Base-by-base conservation (phyloP, 169 alveolate genomes). In the Plasmodium vinckei region DNA sequence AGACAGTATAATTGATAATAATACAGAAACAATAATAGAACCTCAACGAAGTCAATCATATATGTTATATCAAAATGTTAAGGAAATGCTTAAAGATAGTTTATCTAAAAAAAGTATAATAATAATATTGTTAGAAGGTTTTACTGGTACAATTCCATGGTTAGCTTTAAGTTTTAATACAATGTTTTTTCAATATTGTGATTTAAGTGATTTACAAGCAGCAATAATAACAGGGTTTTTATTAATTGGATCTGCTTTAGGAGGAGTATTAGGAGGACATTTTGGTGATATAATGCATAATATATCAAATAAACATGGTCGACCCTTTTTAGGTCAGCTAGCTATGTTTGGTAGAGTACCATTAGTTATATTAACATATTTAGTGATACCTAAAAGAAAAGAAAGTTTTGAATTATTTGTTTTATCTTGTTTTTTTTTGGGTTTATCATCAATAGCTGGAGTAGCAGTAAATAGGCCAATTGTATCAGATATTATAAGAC, bases 121-220 rank as follows among this genome's bases (percentile, higher is more conserved):
- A 7, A 73, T 75, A 23, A 87, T 77, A 12, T 56, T 87, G 67
- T n/a, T 92, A 53, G 95, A 95, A 94, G 96, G 96, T 5, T 77
- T 95, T 84, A 87, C 95, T 15, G 96, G 97, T n/a, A 95, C 98
- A 19, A 95, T 96, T 23, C 98, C 98, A 15, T 96, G 97, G 97
- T 71, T 95, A 61, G 97, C 98, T 27, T 91, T 96, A 65, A 91
- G 96, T 54, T 97, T 95, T 91, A 95, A 95, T 87, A 94, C 97
- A 10, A 93, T 96, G 97, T 95, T 91, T 91, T 88, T 96, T 64
- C 98, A 97, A 88, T 97, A 97, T 87, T 92, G 96, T 73, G 97
- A 97, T 33, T 89, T 97, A 75, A 61, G 96, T 39, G 96, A 96
- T 84, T 72, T 92, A 59, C 92, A 89, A 87, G 97, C 98, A 9